Percentiles rank a stretch among this genome's conserved stretches.
Conservation (phyloP, 768 basidiomycete genomes). For the Mycena belliarum region DNA sequence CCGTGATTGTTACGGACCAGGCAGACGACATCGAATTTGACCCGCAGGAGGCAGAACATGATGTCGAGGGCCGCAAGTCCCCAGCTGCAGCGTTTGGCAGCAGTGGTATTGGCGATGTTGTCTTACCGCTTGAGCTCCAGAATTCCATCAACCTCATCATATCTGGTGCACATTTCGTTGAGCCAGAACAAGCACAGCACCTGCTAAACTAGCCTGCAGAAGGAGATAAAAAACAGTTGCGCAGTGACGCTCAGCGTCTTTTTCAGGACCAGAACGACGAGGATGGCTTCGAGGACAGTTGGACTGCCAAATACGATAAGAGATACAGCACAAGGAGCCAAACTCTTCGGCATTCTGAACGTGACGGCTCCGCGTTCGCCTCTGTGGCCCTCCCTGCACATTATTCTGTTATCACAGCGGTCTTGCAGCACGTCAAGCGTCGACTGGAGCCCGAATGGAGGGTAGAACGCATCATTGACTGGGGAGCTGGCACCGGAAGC, state of each 20-base stretch:
- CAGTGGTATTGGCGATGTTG: conserved; percentile 66
- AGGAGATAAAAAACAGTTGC: conserved; percentile 63
- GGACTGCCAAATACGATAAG: conserved; percentile 58
- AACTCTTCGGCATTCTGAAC: conserved; percentile 55
- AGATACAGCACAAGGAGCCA: conserved; percentile 64
- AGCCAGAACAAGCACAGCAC: not conserved
- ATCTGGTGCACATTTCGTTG: conserved; percentile 43
- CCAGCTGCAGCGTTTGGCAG: conserved; percentile 84
- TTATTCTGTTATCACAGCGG: conserved; percentile 78
- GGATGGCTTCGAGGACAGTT: conserved; percentile 36
- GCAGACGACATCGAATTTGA: conserved; percentile 31
- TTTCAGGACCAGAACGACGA: conserved; percentile 45
- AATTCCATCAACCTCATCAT: conserved; percentile 68
- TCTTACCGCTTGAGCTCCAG: conserved; percentile 73
- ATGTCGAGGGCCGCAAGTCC: conserved; percentile 53
- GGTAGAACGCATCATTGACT: conserved; percentile 70
- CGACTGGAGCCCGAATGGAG: conserved; percentile 66
- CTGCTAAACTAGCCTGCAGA: conserved; percentile 38
- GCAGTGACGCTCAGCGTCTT: conserved; percentile 70
- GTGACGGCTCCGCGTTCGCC: conserved; percentile 84
- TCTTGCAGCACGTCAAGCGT: conserved; percentile 64
- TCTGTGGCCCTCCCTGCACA: conserved; percentile 85
- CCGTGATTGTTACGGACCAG: conserved; percentile 32
- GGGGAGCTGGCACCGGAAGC: conserved; percentile 82
- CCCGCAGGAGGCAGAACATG: conserved; percentile 22